Conservation (phyloP, 805 yeast species). For the Kodamaea kaohsiungensis region DNA sequence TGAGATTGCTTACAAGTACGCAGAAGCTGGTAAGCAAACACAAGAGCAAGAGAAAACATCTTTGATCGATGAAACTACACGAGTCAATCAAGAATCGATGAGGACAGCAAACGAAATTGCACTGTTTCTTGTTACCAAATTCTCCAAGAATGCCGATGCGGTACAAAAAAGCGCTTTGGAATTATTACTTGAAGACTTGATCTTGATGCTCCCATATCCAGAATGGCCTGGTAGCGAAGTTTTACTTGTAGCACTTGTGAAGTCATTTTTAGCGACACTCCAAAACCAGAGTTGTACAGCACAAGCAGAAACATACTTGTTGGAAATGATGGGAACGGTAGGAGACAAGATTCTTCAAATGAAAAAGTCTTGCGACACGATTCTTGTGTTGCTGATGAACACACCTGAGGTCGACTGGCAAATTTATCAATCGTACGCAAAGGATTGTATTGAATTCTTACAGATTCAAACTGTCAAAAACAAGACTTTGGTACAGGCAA, state of each 20-base stretch:
- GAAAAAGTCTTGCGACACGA: conserved; percentile 8
- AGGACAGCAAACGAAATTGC: conserved; percentile 29
- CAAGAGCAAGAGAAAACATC: not conserved
- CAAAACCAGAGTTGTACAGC: conserved; percentile 40
- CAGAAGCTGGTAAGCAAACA: not conserved
- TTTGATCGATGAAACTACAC: not conserved
- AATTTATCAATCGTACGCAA: not conserved
- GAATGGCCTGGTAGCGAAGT: conserved; percentile 64
- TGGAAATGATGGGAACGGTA: conserved; percentile 63
- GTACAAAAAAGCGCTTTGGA: conserved; percentile 46
- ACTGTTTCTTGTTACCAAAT: conserved; percentile 18
- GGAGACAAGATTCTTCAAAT: conserved; percentile 46
- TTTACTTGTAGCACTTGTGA: conserved; percentile 47
- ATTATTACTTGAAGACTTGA: conserved; percentile 56
- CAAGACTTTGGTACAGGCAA: conserved; percentile 9
- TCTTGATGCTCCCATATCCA: conserved; percentile 50
- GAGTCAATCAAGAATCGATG: conserved; percentile 15
- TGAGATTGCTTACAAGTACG: not conserved
- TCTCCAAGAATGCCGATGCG: conserved; percentile 26
- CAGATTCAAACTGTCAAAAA: conserved; percentile 15
- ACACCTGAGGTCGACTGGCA: not conserved
- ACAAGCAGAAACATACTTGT: conserved; percentile 47
- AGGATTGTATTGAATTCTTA: conserved; percentile 15
- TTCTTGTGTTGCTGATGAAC: conserved; percentile 2
- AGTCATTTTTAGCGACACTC: conserved; percentile 41